These are phyloP conservation scores for Apiospora malaysiana DNA, from an alignment of 2,329 filamentous ascomycete genomes.

Conservation along the genomic window DNA sequence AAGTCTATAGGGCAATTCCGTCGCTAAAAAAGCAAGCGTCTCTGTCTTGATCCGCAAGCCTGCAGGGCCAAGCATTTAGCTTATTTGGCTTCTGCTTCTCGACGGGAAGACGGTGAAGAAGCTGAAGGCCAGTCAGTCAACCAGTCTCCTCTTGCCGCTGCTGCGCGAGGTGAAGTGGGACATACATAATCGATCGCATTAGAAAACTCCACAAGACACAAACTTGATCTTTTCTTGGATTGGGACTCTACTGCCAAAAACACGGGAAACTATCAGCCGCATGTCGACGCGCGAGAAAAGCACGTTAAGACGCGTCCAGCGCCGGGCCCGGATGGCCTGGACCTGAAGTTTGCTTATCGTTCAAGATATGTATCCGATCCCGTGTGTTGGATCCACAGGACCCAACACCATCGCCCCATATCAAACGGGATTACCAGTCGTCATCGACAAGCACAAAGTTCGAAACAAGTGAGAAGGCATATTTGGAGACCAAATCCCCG, in stretches of 20 bases:
- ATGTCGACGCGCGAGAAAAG: background rate
- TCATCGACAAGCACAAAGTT: constrained; percentile 11
- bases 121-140: too few relatives aligned
- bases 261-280: background rate
- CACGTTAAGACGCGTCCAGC: background rate
- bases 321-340: background rate
- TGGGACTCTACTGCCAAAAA: too few relatives aligned
- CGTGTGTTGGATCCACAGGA: background rate
- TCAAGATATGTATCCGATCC: constrained; percentile 10
- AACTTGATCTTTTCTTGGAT: background rate
- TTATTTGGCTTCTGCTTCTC: background rate
- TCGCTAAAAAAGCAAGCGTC: constrained; percentile 2
- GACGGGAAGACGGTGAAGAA: background rate
- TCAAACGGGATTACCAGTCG: background rate
- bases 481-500: background rate
- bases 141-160: background rate
- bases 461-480: background rate
- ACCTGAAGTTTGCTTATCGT: constrained; percentile 12
- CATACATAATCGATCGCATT: background rate
- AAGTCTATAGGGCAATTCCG: background rate
- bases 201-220: background rate
- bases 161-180: background rate
- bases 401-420: background rate
- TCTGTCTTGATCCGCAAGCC: constrained; percentile 2
- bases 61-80: constrained; percentile 14